These are phyloP conservation scores for Claviceps sorghi DNA, from an alignment of 2,329 filamentous ascomycete genomes.

Conservation along the genomic window DNA sequence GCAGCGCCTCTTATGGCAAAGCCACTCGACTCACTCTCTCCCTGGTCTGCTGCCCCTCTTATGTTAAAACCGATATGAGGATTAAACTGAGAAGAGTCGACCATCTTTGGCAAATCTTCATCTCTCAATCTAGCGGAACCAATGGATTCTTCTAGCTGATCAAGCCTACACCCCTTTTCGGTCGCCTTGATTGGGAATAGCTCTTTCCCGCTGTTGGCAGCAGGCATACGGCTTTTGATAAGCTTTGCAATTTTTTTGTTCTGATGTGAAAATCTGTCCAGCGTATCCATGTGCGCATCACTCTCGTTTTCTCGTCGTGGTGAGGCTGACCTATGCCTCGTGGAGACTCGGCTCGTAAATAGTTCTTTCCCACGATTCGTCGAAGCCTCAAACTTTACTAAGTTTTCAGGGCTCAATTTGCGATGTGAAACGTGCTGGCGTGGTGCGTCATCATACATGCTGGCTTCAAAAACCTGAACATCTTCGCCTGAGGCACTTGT, in stretches of 20 bases:
- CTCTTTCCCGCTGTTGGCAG: conserved; percentile 21
- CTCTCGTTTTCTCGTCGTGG: conserved; percentile 29
- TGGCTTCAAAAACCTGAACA: conserved; percentile 50
- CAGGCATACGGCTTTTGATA: conserved; percentile 19
- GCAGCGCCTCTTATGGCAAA: conserved; percentile 55
- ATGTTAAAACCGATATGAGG: conserved; percentile 39
- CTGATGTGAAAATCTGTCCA: conserved; percentile 19
- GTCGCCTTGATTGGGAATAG: conserved; percentile 23
- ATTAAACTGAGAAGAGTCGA: conserved; percentile 33
- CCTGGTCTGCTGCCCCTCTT: conserved; percentile 39
- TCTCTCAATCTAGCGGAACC: conserved; percentile 23
- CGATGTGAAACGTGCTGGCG: conserved; percentile 14
- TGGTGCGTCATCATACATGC: conserved; percentile 65
- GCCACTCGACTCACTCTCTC: conserved; percentile 29
- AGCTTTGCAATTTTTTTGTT: conserved; percentile 20
- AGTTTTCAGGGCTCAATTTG: conserved; percentile 15
- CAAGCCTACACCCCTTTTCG: conserved; percentile 19
- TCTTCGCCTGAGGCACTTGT: conserved; percentile 30
- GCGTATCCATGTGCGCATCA: conserved; percentile 23
- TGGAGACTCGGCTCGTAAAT: conserved; percentile 32
- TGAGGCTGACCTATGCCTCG: conserved; percentile 37
- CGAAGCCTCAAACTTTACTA: conserved; percentile 14
- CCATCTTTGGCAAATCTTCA: conserved; percentile 38
- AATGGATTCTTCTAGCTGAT: conserved; percentile 24
- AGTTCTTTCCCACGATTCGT: conserved; percentile 46